Base-by-base conservation (phyloP, 2,329 filamentous ascomycete species). In the Ambrosiella beaveri region DNA sequence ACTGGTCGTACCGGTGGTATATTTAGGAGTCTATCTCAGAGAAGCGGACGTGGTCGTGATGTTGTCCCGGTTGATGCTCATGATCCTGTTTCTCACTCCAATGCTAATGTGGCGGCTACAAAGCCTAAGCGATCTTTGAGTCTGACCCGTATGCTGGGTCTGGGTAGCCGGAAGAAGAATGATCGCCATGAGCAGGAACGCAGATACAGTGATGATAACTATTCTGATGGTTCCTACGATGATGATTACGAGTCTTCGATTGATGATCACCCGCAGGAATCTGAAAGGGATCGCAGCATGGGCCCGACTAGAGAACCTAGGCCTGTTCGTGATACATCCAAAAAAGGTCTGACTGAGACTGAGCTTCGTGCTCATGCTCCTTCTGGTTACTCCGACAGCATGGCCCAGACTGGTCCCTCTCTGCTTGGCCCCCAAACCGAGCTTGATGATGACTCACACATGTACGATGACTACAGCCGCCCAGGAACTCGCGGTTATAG, bases 11-110 rank as follows among this genome's bases (percentile, higher is more conserved):
- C 54, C 11, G 69, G 64, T 11, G 63, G 64, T 7, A 55, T 65
- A 15, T 64, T 65, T 55, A 59, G 64, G 58, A 70, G 70, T 1
- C 66, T 74, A 44, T 74, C 73, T 4, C 66, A 70, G 36, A 71
- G 71, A 19, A 66, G 64, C 17, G 56, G 55, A 35, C 38, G 60
- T 8, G 57, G 54, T 2, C 53, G 56, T 12, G 53, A 60, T 15
- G 13, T 19, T 9, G 56, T 45, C n/a, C 19, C 35, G 3, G 36
- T 47, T 47, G 53, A 50, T 13, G 50, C 17, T 2, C 13, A 40
- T 41, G 37, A 17, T n/a, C 35, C 52, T 39, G 37, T 45, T 7
- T 44, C 38, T 7, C 19, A 51, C 6, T 17, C 57, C 8, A 50
- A 56, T 35, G 17, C 13, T 5, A 56, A 54, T 49, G 56, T 57